A percentile compares a stretch with the other conserved stretches of the same genome.
Evolutionary conservation across 495 filamentous ascomycete species (phyloP).

Genomic region (Friedmanniomyces simplex): DNA sequence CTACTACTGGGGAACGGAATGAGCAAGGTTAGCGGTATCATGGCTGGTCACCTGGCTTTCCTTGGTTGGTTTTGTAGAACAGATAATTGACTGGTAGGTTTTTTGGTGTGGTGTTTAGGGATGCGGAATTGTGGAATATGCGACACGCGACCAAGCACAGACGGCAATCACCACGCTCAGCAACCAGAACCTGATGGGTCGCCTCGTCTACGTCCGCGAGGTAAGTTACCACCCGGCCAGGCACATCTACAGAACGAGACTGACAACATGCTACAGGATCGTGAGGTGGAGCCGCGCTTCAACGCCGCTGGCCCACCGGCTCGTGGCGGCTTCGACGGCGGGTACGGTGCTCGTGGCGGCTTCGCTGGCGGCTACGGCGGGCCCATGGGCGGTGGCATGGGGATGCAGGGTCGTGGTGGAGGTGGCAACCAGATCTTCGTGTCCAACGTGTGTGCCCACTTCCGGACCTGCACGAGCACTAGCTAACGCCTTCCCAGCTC

Average conservation of each 20-base stretch:
- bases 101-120: slow-evolving; percentile 87
- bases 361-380: slow-evolving; percentile 41
- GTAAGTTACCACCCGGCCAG: slow-evolving; percentile 42
- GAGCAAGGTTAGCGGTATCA: slow-evolving; percentile 99
- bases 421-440: slow-evolving; percentile 88
- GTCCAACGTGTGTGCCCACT: slow-evolving; percentile 76
- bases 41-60: slow-evolving; percentile 69
- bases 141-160: slow-evolving; percentile 97
- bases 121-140: slow-evolving; percentile 99
- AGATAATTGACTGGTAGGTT: slow-evolving; percentile 99
- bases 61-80: slow-evolving; percentile 63
- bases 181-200: slow-evolving; percentile 97
- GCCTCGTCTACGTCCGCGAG: slow-evolving; percentile 96
- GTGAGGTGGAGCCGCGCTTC: slow-evolving; percentile 88
- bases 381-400: slow-evolving; percentile 40
- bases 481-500: slow-evolving; percentile 51
- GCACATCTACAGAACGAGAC: neutral
- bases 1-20: slow-evolving; percentile 99
- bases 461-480: slow-evolving; percentile 14
- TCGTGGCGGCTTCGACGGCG: slow-evolving; percentile 39
- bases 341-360: slow-evolving; percentile 38
- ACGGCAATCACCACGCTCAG: slow-evolving; percentile 94
- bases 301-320: slow-evolving; percentile 48
- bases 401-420: slow-evolving; percentile 23
- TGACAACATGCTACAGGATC: slow-evolving; percentile 49